Conservation (phyloP, 495 filamentous ascomycete species). For the Penicillium paxilli region DNA sequence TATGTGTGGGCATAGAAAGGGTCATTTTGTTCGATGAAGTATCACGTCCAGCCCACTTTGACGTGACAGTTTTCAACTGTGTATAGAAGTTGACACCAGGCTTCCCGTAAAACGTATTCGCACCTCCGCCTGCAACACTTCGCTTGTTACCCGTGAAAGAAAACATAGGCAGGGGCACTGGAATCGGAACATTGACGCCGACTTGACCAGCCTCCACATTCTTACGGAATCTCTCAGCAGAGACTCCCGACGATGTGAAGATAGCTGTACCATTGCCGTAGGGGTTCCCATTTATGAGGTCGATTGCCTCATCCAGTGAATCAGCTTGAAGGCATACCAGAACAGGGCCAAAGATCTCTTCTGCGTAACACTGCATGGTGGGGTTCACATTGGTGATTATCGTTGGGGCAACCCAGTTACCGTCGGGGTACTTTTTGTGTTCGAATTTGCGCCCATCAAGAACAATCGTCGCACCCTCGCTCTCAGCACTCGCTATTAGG, state of each 20-base stretch:
- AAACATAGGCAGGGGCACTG: slow-evolving; percentile 89
- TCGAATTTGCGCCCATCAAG: slow-evolving; percentile 74
- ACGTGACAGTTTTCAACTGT: slow-evolving; percentile 89
- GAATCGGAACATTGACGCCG: slow-evolving; percentile 66
- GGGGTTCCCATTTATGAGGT: slow-evolving; percentile 61
- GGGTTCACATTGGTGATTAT: slow-evolving; percentile 17
- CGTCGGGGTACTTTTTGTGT: slow-evolving; percentile 30
- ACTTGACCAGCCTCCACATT: slow-evolving; percentile 56
- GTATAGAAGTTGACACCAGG: slow-evolving; percentile 90
- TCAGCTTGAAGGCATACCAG: slow-evolving; percentile 56
- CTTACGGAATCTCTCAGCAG: slow-evolving; percentile 59
- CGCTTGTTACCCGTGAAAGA: slow-evolving; percentile 95
- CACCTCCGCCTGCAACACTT: slow-evolving; percentile 84
- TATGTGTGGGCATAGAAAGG: slow-evolving; percentile 10
- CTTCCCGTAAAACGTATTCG: slow-evolving; percentile 89
- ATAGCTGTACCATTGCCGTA: slow-evolving; percentile 68
- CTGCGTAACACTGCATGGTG: slow-evolving; percentile 18
- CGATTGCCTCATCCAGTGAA: slow-evolving; percentile 71
- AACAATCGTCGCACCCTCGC: slow-evolving; percentile 82
- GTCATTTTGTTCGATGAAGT: background rate
- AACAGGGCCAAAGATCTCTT: slow-evolving; percentile 29
- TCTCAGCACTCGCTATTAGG: slow-evolving; percentile 76
- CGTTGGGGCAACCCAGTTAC: slow-evolving; percentile 21
- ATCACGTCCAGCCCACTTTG: slow-evolving; percentile 11
- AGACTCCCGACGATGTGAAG: slow-evolving; percentile 60